Evolutionary conservation across 768 basidiomycete species (phyloP).

Genomic region (Mrakia hoshinonis): DNA sequence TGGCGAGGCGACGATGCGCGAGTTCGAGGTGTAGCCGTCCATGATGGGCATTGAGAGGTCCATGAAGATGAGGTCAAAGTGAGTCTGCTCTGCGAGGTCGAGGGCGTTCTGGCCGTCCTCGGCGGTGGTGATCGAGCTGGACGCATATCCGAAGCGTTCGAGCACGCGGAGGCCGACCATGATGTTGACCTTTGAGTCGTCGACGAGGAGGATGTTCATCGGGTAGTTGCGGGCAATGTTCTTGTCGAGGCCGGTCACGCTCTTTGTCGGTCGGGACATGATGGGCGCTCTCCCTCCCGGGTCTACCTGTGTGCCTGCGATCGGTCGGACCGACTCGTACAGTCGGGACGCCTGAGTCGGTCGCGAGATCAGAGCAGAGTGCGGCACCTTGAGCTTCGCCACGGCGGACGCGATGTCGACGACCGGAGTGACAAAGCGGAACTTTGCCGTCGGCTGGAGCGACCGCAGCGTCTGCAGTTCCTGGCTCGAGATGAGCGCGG

Average conservation of each 20-base stretch:
- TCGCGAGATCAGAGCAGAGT: neutral
- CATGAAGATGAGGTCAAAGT: conserved; percentile 16
- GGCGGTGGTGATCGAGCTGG: neutral
- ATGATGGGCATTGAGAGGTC: conserved; percentile 5
- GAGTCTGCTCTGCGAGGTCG: neutral
- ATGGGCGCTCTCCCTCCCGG: neutral
- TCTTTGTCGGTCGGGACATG: neutral
- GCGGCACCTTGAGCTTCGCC: neutral
- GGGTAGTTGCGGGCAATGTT: neutral
- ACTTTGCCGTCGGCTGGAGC: conserved; percentile 15
- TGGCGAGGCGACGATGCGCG: neutral
- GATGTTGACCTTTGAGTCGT: conserved; percentile 21
- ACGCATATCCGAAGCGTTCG: conserved; percentile 12
- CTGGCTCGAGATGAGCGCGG: neutral
- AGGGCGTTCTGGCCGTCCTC: conserved; percentile 11
- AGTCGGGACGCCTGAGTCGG: conserved; percentile 10
- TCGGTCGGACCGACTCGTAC: neutral
- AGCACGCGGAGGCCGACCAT: conserved; percentile 19
- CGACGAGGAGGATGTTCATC: conserved; percentile 13
- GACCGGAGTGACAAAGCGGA: neutral
- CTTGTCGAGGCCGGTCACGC: conserved; percentile 4
- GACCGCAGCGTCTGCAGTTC: neutral
- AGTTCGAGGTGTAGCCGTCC: conserved; percentile 16
- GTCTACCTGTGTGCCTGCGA: no score
- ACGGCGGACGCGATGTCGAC: neutral